Percentiles rank a stretch among this genome's conserved stretches.
Conservation (phyloP, 208 protist species). For the Entamoeba dispar region DNA sequence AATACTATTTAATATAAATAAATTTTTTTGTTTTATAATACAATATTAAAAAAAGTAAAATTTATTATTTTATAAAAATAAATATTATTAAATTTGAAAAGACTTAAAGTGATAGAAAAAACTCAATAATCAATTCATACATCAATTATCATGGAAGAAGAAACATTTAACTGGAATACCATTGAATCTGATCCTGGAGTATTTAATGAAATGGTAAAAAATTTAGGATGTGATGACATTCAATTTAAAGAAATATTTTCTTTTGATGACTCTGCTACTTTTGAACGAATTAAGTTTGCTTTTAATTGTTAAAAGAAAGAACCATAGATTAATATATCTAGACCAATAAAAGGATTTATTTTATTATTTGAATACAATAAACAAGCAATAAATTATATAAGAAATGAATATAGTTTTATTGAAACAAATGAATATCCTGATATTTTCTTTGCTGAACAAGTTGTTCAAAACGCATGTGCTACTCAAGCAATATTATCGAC, state of each 20-base stretch:
- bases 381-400: not conserved
- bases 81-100: too few relatives aligned
- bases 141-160: too few relatives aligned
- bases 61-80: too few relatives aligned
- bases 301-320: too few relatives aligned
- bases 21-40: too few relatives aligned
- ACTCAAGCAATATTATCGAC: not conserved
- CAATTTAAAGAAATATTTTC: conserved; percentile 2
- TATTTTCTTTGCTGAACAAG: not conserved
- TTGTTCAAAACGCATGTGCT: not conserved
- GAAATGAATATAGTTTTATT: not conserved
- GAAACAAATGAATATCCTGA: not conserved
- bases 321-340: too few relatives aligned
- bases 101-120: too few relatives aligned
- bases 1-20: too few relatives aligned
- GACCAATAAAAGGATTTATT: not conserved
- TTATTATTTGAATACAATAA: not conserved
- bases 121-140: too few relatives aligned
- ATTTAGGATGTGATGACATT: not conserved
- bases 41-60: too few relatives aligned
- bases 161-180: not conserved
- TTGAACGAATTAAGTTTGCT: not conserved
- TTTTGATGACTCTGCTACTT: not conserved
- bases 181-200: conserved; percentile 2
- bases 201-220: not conserved